Percentiles rank a stretch among this genome's conserved stretches.
Evolutionary conservation across 257 asterid species (phyloP).

Genomic region (Solanum dulcamara): DNA sequence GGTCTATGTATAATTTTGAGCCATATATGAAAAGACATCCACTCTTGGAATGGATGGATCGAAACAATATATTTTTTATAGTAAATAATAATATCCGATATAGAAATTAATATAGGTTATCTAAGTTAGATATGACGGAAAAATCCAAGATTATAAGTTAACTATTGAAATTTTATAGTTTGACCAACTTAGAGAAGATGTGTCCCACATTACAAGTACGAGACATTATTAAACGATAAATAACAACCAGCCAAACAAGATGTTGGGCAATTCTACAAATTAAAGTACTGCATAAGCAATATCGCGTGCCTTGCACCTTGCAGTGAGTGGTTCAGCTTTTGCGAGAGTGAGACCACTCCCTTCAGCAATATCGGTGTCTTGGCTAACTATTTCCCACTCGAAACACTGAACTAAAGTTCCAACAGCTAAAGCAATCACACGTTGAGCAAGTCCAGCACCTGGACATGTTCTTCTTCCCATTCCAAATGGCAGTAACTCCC

Average conservation of each 20-base stretch:
- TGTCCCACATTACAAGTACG: neutral
- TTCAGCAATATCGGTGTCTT: neutral
- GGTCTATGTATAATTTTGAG: neutral
- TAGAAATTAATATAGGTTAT: no score
- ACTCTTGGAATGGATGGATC: rapidly evolving
- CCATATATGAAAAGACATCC: neutral
- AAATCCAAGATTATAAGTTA: neutral
- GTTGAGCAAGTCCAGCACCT: constrained; percentile 5
- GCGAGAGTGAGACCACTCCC: neutral
- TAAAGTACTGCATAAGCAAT: constrained; percentile 3
- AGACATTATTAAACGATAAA: neutral
- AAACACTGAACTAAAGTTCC: constrained; percentile 10
- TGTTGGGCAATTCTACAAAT: neutral
- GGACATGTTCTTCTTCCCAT: constrained; percentile 19
- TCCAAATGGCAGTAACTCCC: constrained; percentile 11
- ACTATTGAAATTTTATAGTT: neutral
- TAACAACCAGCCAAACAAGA: neutral
- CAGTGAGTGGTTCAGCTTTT: neutral
- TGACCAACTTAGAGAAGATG: neutral
- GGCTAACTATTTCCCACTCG: constrained; percentile 2
- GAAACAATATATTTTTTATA: no score
- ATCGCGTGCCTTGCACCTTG: neutral
- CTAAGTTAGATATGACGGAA: neutral
- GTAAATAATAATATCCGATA: no score
- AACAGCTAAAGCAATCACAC: constrained; percentile 1